Evolutionary conservation across 2,329 filamentous ascomycete species (phyloP).

Genomic region (Verticillium longisporum): DNA sequence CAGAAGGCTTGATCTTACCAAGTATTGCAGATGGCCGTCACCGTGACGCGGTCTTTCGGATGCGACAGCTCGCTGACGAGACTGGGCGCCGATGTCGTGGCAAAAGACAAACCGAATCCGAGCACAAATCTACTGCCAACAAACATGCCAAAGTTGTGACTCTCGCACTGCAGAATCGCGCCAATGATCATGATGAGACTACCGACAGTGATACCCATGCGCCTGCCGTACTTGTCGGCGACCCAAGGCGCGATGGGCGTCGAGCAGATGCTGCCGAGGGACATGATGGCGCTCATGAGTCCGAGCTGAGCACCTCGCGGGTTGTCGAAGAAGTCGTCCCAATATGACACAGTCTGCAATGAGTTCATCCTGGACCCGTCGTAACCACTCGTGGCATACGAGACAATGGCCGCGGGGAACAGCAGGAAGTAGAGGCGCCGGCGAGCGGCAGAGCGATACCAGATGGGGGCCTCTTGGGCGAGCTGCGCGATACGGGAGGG

Average conservation of each 20-base stretch:
- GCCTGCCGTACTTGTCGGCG: slow-evolving; percentile 21
- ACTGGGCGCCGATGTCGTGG: slow-evolving; percentile 40
- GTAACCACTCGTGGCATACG: slow-evolving; percentile 37
- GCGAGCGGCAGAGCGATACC: slow-evolving; percentile 22
- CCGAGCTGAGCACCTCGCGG: slow-evolving; percentile 22
- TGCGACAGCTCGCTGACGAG: slow-evolving; percentile 46
- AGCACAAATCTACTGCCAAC: slow-evolving; percentile 44
- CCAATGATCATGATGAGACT: slow-evolving; percentile 23
- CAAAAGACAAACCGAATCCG: slow-evolving; percentile 46
- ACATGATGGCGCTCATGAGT: slow-evolving; percentile 34
- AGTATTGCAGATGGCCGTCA: slow-evolving; percentile 48
- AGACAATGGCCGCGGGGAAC: slow-evolving; percentile 25
- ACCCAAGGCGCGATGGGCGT: slow-evolving; percentile 22
- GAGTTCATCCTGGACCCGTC: slow-evolving; percentile 46
- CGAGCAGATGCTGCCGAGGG: slow-evolving; percentile 36
- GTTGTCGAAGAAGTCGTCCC: slow-evolving; percentile 31
- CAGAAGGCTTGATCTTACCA: slow-evolving; percentile 1
- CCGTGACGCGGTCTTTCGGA: slow-evolving; percentile 43
- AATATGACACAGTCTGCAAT: slow-evolving; percentile 33
- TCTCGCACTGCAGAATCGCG: slow-evolving; percentile 22
- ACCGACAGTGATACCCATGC: slow-evolving; percentile 22
- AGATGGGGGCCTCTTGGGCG: slow-evolving; percentile 15
- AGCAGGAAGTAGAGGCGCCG: slow-evolving; percentile 23
- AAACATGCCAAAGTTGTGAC: slow-evolving; percentile 36
- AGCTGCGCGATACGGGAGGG: slow-evolving; percentile 21